Conservation (phyloP, 768 basidiomycete species). For the Polyporus arcularius region DNA sequence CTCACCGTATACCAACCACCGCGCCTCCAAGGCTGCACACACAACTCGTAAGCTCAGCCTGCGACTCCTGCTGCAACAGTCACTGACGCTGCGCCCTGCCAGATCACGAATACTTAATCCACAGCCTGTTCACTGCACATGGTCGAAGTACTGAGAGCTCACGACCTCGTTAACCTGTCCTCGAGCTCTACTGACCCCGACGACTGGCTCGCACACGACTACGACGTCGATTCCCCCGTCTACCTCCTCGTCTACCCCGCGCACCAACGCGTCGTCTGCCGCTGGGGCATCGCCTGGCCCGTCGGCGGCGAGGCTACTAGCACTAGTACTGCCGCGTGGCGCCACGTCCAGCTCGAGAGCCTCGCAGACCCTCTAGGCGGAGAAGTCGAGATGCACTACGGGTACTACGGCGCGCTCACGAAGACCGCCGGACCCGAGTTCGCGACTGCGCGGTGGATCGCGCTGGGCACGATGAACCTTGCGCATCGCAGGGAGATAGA, state of each 20-base stretch:
- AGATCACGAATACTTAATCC: no score
- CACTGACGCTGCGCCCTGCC: no score
- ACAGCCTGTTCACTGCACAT: not conserved
- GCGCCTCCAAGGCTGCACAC: no score
- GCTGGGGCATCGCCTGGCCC: conserved; percentile 15
- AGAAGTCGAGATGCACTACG: conserved; percentile 10
- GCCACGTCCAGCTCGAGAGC: conserved; percentile 14
- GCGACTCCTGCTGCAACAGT: no score
- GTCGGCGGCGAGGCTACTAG: not conserved
- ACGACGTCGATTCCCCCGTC: conserved; percentile 11
- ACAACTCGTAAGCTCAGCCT: no score
- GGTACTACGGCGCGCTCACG: conserved; percentile 13
- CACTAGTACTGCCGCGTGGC: conserved; percentile 8
- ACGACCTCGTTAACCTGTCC: not conserved
- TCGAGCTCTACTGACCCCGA: not conserved
- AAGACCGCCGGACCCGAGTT: conserved; percentile 15
- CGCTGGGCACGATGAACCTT: conserved; percentile 4
- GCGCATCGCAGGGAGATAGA: conserved; percentile 8
- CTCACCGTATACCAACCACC: no score
- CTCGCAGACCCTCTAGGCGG: conserved; percentile 10
- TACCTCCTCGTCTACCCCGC: conserved; percentile 17
- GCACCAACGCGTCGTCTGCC: conserved; percentile 4
- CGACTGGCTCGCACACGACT: conserved; percentile 20
- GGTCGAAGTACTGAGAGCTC: conserved; percentile 10
- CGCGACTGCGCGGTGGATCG: conserved; percentile 7